Evolutionary conservation across 2,329 filamentous ascomycete genomes (phyloP), one percentile per base, ranked within the genome.

Genomic region (Coniochaeta hoffmannii): DNA sequence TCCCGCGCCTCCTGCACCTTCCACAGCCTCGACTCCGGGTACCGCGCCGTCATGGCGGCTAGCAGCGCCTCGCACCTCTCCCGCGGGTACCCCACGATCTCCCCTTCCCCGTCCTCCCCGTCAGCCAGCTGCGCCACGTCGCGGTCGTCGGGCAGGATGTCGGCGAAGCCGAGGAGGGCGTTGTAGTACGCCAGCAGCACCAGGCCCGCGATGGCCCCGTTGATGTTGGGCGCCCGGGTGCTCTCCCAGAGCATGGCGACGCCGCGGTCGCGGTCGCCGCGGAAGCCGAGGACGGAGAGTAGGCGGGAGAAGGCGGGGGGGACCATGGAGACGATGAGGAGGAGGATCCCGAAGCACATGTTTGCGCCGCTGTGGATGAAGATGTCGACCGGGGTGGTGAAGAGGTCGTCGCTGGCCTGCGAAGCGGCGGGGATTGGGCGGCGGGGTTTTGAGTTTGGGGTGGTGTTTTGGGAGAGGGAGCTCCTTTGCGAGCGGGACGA

Each of bases 351-450:
- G 64, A 92, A 97, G 69, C 91, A 96, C 70, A 97, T 87, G 66
- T 89, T 94, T 5, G 86, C 83, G 10, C 91, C 93, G 0, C 90
- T 92, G 68, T 96, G 90, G 35, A 97, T 86, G 67, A 97, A 99
- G 22, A 87, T 73, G 68, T 97, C 93, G 17, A 93, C 82, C 0
- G 89, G 85, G 57, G 92, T 85, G 35, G 81, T 83, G 61, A 93
- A 87, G 2, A 85, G 73, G 5, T 83, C 78, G 1, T 83, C 78
- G 1, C 83, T 80, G 57, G 87, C 81, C 79, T 2, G 57, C 79
- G 62, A 60, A 73, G 59, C 63, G 61, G 56, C 41, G 60, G 60
- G 15, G 60, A 59, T 41, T 60, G 58, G 41, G 60, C 60, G 14
- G 57, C 65, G 1, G 22, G 59, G 57, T 2, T 56, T 59, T 38